Conservation (phyloP, 2,329 filamentous ascomycete genomes). For the Alternaria incomplexa region DNA sequence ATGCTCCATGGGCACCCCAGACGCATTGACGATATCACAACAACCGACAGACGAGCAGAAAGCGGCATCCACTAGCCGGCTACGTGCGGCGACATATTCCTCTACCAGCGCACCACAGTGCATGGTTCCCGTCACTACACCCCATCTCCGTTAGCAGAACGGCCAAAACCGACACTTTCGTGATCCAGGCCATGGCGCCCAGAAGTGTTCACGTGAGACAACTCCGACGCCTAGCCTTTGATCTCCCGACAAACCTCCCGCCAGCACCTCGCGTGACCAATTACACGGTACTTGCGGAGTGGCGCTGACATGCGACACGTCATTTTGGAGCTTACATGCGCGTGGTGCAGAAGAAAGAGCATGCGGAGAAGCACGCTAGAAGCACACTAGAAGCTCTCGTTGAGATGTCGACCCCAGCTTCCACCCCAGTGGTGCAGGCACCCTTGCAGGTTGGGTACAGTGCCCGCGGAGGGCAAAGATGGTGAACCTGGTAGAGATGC, state of each 20-base stretch:
- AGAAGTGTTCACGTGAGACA: conserved; percentile 4
- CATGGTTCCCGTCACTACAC: not conserved
- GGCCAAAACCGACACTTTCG: not conserved
- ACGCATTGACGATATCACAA: not conserved
- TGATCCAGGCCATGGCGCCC: not conserved
- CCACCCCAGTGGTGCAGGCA: conserved; percentile 1
- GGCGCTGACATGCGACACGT: not conserved
- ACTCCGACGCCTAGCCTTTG: not conserved
- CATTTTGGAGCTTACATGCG: not conserved
- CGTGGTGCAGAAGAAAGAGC: not conserved
- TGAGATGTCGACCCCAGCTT: conserved; percentile 13
- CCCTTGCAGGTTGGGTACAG: not conserved
- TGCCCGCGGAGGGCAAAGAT: conserved; percentile 1
- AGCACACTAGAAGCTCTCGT: conserved; percentile 26
- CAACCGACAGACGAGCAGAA: not conserved
- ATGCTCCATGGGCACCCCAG: not conserved
- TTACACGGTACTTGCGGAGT: not conserved
- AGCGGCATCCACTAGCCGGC: not conserved
- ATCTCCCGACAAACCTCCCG: conserved; percentile 20
- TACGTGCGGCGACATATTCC: not conserved
- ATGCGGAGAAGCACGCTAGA: conserved; percentile 32
- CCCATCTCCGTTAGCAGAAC: not conserved
- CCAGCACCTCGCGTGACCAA: conserved; percentile 1
- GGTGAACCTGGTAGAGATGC: not conserved
- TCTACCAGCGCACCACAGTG: not conserved